These are phyloP conservation scores for Cladosporium colombiae DNA, from an alignment of 2,329 filamentous ascomycete genomes.

Conservation along the genomic window DNA sequence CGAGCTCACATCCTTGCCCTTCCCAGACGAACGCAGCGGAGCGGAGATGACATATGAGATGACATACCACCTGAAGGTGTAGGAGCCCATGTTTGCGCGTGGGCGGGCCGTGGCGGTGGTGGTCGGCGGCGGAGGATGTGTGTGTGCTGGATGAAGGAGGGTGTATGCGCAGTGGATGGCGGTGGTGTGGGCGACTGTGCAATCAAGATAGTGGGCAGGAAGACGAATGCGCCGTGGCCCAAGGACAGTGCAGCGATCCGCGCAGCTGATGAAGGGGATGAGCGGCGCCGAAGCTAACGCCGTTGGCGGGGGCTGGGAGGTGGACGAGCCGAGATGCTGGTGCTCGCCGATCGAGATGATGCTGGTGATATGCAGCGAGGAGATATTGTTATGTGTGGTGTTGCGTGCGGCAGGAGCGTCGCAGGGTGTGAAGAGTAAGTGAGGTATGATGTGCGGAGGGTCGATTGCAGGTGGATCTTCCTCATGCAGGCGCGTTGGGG, in stretches of 20 bases:
- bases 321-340: conserved; percentile 8
- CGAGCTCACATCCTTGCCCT: conserved; percentile 13
- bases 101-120: conserved; percentile 1
- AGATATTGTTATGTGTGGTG: neutral
- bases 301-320: neutral
- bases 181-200: neutral
- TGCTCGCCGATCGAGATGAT: neutral
- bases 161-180: neutral
- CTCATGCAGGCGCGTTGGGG: conserved; percentile 8
- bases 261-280: conserved; percentile 13
- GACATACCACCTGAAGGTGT: conserved; percentile 69
- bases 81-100: conserved; percentile 59
- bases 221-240: conserved; percentile 13
- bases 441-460: neutral
- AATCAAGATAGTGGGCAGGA: neutral
- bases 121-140: neutral
- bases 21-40: neutral
- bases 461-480: neutral
- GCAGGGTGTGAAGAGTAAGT: neutral
- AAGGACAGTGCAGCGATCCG: neutral
- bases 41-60: conserved; percentile 36
- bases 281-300: conserved; percentile 11
- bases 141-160: neutral
- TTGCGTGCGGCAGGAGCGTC: neutral
- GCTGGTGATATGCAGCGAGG: neutral